Evolutionary conservation across 371 early-diverging fungal species (phyloP), one percentile per base, ranked within the genome.

Genomic region (Choanephora cucurbitarum): DNA sequence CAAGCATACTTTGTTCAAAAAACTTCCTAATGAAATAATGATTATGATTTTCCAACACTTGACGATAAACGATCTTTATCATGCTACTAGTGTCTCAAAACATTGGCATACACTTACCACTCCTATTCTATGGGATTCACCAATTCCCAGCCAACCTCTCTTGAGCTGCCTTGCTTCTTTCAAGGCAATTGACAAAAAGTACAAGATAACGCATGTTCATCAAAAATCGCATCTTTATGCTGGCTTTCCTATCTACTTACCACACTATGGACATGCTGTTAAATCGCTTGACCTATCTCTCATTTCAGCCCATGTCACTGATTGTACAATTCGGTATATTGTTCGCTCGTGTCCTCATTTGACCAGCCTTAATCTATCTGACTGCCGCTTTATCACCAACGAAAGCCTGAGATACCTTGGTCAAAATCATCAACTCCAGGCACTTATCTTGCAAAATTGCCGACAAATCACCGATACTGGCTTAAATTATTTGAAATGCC

Each of bases 81-180:
- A 67, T 22, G 69, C 67, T 34, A 61, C 67, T 10, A 48, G 57
- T 5, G 75, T 75, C 14, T 60, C 58, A 47, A 66, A 58, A 22
- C 67, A 55, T 19, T 75, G 75, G 75, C 64, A 69, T 60, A 43
- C 52, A 32, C 45, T 75, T 33, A 56, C 54, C 37, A 67, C 65
- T n/a, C 72, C 72, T 11, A 60, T 71, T 44, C 42, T 75, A 23
- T 75, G 75, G 75, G 67, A 41, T 55, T 62, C 64, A n/a, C 64
- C 68, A 34, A 28, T 52, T 24, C 69, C 67, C 23, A 55, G 31
- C 15, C 32, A 55, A 5, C 59, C 60, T 14, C 55, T 66, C 37
- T 32, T 70, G 8, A 62, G 63, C 22, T 68, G 66, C 22, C 37
- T 60, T 40, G 57, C 62, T 33, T 50, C 52, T 9, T 64, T 62